These are phyloP conservation scores for Musa acuminata DNA, from an alignment of 176 grass and related monocot species.

Conservation along the genomic window DNA sequence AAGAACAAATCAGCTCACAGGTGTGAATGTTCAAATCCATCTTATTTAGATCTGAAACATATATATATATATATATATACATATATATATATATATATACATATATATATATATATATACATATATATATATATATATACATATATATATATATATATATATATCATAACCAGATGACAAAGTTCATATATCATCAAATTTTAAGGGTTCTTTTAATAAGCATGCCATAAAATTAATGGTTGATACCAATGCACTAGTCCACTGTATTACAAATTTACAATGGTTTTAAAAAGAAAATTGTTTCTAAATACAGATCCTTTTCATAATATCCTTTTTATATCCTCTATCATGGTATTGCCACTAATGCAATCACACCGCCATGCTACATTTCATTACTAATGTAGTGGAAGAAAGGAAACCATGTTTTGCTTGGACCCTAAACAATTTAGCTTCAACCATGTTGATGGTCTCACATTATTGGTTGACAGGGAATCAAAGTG, in stretches of 20 bases:
- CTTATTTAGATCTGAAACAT: not conserved
- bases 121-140: no score
- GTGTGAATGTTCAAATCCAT: not conserved
- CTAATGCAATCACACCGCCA: no score
- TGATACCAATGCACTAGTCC: not conserved
- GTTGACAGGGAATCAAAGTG: slow-evolving; percentile 1
- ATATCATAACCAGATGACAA: not conserved
- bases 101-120: no score
- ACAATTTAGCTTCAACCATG: no score
- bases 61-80: no score
- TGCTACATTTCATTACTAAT: no score
- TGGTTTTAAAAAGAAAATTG: not conserved
- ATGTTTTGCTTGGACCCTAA: no score
- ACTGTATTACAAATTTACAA: not conserved
- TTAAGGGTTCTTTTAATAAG: not conserved
- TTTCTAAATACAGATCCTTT: not conserved
- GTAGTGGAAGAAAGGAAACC: no score
- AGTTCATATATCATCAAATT: not conserved
- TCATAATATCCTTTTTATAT: not conserved
- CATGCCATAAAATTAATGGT: not conserved
- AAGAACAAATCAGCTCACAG: slow-evolving; percentile 4
- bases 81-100: no score
- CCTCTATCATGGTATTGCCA: not conserved
- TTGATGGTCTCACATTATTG: not conserved
- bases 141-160: no score